Conservation (phyloP, 2,329 filamentous ascomycete genomes). For the Diaporthe sp. region DNA sequence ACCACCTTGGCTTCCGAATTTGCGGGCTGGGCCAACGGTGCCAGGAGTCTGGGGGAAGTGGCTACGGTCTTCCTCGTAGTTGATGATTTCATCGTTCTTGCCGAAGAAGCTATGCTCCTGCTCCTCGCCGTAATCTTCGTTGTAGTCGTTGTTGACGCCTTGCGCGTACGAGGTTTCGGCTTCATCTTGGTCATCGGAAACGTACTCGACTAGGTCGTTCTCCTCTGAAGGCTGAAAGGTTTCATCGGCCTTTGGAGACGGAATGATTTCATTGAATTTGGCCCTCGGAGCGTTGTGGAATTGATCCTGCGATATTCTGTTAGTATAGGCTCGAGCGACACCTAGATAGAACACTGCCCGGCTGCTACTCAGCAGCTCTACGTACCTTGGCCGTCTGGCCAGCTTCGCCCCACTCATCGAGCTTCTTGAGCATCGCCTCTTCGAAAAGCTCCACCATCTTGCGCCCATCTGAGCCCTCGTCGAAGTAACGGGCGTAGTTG, state of each 20-base stretch:
- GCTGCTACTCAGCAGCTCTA: background rate
- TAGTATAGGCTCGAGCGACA: background rate
- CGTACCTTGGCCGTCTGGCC: conserved; percentile 1
- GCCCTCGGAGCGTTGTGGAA: background rate
- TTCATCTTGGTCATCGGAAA: background rate
- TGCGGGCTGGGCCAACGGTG: background rate
- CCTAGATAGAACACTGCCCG: background rate
- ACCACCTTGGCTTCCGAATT: background rate
- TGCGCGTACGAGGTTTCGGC: background rate
- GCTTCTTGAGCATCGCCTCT: background rate
- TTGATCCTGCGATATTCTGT: background rate
- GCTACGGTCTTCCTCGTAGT: background rate
- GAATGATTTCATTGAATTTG: background rate
- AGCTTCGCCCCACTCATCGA: background rate
- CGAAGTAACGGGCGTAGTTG: background rate
- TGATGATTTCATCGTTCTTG: background rate
- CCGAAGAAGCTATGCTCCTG: background rate
- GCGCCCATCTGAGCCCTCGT: too few species aligned
- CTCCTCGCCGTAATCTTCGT: background rate
- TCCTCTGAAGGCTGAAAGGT: background rate
- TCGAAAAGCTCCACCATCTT: background rate
- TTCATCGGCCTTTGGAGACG: background rate
- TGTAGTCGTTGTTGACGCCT: background rate
- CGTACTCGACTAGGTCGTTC: background rate
- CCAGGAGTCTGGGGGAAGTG: too few species aligned